A percentile compares a stretch with the other conserved stretches of the same genome.
These are phyloP conservation scores for Mucuna pruriens DNA, from an alignment of 306 rosid genomes.

Conservation along the genomic window DNA sequence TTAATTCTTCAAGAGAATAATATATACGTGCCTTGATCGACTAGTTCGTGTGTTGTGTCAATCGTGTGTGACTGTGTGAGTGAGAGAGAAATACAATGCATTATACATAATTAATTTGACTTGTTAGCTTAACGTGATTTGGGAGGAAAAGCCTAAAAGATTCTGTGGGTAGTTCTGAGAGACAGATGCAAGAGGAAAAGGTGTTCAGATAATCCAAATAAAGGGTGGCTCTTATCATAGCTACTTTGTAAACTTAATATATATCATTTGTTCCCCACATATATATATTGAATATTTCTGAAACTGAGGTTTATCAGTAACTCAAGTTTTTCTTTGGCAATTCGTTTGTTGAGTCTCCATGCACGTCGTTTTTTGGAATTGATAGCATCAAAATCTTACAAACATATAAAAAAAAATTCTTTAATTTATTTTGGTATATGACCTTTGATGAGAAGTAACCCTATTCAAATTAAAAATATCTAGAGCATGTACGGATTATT, in stretches of 20 bases:
- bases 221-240: background rate
- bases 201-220: conserved; percentile 27
- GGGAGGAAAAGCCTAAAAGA: conserved; percentile 34
- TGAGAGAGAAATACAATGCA: background rate
- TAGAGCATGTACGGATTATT: background rate
- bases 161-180: conserved; percentile 16
- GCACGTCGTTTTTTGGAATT: background rate
- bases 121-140: conserved; percentile 36
- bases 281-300: background rate
- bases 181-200: conserved; percentile 34
- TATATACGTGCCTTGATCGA: background rate
- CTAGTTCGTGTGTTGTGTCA: background rate
- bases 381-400: background rate
- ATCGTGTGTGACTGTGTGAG: background rate
- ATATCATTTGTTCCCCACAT: conserved; percentile 7
- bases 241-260: conserved; percentile 17
- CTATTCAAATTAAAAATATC: background rate
- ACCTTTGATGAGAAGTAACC: background rate
- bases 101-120: conserved; percentile 5
- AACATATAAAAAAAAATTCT: background rate
- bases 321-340: conserved; percentile 10
- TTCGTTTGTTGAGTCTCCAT: background rate
- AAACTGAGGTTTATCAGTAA: background rate
- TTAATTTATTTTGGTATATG: background rate
- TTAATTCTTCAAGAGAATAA: too few species aligned